Conservation (phyloP, 768 basidiomycete genomes). For the Rhizopogon sp. region DNA sequence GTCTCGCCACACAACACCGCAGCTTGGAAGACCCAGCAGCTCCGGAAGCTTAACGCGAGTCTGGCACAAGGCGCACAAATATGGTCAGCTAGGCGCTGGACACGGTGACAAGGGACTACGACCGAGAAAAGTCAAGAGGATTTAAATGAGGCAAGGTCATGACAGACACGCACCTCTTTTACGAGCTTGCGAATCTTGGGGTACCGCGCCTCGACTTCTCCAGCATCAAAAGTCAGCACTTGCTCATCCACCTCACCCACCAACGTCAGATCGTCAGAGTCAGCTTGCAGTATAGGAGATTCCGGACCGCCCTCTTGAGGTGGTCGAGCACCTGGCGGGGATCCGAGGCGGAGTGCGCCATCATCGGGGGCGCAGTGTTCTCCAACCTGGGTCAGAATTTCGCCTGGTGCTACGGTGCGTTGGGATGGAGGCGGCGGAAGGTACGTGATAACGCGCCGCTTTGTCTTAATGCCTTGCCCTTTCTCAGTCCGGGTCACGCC, state of each 20-base stretch:
- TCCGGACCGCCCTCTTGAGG: neutral
- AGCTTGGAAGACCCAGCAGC: conserved; percentile 21
- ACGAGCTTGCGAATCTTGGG: conserved; percentile 10
- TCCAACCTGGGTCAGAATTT: neutral
- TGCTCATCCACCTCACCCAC: conserved; percentile 17
- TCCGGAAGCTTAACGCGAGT: conserved; percentile 14
- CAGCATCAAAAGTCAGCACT: conserved; percentile 10
- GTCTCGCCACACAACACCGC: conserved; percentile 10
- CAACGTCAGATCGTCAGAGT: conserved; percentile 23
- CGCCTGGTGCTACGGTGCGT: neutral
- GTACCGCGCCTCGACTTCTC: conserved; percentile 16
- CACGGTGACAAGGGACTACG: neutral
- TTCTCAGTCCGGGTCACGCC: neutral
- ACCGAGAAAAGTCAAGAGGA: neutral
- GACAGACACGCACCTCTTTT: conserved; percentile 19
- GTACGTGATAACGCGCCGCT: conserved; percentile 23
- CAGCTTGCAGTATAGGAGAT: conserved; percentile 7
- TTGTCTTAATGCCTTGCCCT: neutral
- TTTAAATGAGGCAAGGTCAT: neutral
- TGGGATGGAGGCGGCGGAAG: conserved; percentile 17
- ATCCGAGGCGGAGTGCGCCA: neutral
- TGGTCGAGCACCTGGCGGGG: neutral
- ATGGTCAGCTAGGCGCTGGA: conserved; percentile 7
- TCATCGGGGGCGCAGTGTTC: neutral
- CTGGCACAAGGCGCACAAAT: neutral